These are phyloP conservation scores for Lactarius hatsudake DNA, from an alignment of 768 basidiomycete genomes.

Conservation along the genomic window DNA sequence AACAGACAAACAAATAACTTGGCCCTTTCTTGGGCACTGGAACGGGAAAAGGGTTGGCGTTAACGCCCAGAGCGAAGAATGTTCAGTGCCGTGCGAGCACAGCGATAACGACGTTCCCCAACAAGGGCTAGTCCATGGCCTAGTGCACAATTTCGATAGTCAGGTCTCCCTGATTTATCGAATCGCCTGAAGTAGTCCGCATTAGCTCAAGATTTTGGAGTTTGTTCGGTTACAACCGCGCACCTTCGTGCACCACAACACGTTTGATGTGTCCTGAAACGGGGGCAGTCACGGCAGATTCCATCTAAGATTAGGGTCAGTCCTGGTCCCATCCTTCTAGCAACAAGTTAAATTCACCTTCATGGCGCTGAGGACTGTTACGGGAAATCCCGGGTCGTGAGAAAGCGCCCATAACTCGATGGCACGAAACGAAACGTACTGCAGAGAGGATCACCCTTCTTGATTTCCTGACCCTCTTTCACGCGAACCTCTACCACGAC, in stretches of 20 bases:
- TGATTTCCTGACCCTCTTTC: slow-evolving; percentile 96
- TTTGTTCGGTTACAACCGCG: slow-evolving; percentile 25
- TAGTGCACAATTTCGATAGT: slow-evolving; percentile 79
- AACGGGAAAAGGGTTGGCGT: not conserved
- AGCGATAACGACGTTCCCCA: slow-evolving; percentile 2
- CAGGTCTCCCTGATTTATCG: slow-evolving; percentile 91
- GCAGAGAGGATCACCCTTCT: slow-evolving; percentile 95
- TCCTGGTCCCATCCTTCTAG: slow-evolving; percentile 22
- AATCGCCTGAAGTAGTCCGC: slow-evolving; percentile 61
- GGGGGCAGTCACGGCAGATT: slow-evolving; percentile 93
- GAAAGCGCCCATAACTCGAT: slow-evolving; percentile 10
- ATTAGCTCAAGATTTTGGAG: slow-evolving; percentile 7
- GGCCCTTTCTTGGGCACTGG: not conserved
- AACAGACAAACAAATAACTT: not conserved
- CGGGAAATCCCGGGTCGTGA: slow-evolving; percentile 25
- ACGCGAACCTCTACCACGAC: slow-evolving; percentile 98
- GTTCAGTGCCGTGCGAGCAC: not conserved
- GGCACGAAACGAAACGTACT: slow-evolving; percentile 48
- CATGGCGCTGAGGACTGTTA: slow-evolving; percentile 89
- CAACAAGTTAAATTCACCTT: slow-evolving; percentile 54
- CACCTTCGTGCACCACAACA: slow-evolving; percentile 86
- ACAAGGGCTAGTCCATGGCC: slow-evolving; percentile 57
- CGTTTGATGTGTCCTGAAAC: slow-evolving; percentile 96
- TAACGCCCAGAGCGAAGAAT: slow-evolving; percentile 2
- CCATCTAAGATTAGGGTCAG: slow-evolving; percentile 64